phyloP scores from a whole-genome alignment of 2,329 filamentous ascomycete species.

The Xylaria sp. region DNA sequence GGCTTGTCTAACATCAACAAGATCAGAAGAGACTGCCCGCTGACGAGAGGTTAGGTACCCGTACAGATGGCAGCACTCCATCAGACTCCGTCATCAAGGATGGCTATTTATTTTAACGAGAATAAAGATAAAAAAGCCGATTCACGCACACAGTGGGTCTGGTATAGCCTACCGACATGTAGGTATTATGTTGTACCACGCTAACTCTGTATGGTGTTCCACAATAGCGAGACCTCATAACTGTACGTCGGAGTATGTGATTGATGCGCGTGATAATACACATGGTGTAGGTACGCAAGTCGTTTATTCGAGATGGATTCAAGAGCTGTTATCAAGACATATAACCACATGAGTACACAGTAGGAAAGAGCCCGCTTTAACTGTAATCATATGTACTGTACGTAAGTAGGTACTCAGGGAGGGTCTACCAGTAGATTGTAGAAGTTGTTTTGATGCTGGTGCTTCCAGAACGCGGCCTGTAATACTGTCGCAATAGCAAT shows the following conservation, averaged over 20 bases:
- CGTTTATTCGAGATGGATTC: too few relatives aligned
- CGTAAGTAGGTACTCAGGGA: too few relatives aligned
- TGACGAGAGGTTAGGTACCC: not conserved
- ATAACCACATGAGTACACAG: too few relatives aligned
- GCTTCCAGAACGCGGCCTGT: slow-evolving; percentile 13
- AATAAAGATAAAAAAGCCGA: slow-evolving; percentile 4
- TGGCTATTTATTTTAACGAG: not conserved
- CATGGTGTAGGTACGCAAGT: too few relatives aligned
- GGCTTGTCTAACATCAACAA: not conserved
- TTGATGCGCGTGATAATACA: not conserved
- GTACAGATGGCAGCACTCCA: slow-evolving; percentile 9
- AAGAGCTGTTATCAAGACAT: too few relatives aligned
- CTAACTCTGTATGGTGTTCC: not conserved
- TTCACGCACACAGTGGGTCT: slow-evolving; percentile 1
- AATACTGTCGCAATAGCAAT: not conserved
- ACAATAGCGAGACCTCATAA: not conserved
- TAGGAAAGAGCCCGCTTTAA: too few relatives aligned
- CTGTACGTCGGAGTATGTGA: not conserved
- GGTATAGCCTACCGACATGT: not conserved
- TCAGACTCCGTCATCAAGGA: not conserved
- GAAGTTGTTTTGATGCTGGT: not conserved
- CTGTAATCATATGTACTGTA: too few relatives aligned
- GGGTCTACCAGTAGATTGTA: not conserved
- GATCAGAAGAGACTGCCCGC: slow-evolving; percentile 3
- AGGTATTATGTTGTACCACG: not conserved